Evolutionary conservation across 202 grass and related monocot species (phyloP).

Genomic region (Elaeis oleifera): DNA sequence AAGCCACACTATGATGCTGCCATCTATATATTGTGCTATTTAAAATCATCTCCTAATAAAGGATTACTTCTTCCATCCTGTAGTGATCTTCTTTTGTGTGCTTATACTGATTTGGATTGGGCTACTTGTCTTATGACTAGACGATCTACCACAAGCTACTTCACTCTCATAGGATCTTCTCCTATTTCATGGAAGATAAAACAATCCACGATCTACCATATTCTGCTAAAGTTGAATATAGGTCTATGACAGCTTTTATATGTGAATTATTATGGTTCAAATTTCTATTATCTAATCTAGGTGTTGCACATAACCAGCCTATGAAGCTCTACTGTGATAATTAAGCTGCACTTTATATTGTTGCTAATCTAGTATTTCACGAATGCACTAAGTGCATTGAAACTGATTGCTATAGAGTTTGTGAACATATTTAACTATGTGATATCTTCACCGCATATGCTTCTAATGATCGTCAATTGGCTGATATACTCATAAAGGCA

Average conservation of each 20-base stretch:
- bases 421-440: too few species aligned
- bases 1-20: not conserved
- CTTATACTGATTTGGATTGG: not conserved
- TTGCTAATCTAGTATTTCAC: not conserved
- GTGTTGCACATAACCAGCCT: not conserved
- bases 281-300: not conserved
- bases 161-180: not conserved
- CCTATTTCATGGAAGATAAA: not conserved
- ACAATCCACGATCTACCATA: not conserved
- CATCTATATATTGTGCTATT: not conserved
- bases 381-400: too few species aligned
- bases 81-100: not conserved
- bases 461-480: too few species aligned
- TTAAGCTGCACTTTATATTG: not conserved
- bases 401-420: too few species aligned
- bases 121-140: not conserved
- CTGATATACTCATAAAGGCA: too few species aligned
- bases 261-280: too few species aligned
- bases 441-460: too few species aligned
- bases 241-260: too few species aligned
- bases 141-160: not conserved
- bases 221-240: not conserved
- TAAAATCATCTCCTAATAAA: not conserved
- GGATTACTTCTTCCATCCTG: not conserved
- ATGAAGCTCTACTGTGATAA: not conserved